phyloP scores from a whole-genome alignment of 352 stramenopile species.

The Pythium grandisporangium region DNA sequence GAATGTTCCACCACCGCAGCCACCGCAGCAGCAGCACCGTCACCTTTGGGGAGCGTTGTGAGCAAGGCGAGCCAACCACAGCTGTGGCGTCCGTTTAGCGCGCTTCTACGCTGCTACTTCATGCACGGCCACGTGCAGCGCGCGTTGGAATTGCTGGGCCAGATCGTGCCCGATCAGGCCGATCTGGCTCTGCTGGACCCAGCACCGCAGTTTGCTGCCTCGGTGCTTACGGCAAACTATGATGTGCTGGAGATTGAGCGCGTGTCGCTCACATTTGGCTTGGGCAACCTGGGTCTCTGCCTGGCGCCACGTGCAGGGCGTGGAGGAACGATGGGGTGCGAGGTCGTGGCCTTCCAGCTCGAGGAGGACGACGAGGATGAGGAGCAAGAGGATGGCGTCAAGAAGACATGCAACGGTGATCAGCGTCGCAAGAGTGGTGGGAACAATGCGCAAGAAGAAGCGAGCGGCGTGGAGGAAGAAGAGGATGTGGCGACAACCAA shows the following conservation, averaged over 20 bases:
- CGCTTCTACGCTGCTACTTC: slow-evolving; percentile 28
- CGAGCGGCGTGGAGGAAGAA: no score
- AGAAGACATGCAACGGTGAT: no score
- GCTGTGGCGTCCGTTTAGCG: slow-evolving; percentile 34
- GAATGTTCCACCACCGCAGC: no score
- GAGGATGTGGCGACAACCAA: no score
- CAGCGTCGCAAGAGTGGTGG: no score
- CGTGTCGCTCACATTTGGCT: slow-evolving; percentile 33
- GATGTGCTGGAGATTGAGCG: slow-evolving; percentile 33
- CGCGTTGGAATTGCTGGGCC: slow-evolving; percentile 32
- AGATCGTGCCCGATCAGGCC: slow-evolving; percentile 32
- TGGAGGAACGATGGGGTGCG: no score
- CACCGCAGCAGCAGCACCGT: no score
- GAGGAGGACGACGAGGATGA: slow-evolving; percentile 7
- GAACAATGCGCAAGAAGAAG: no score
- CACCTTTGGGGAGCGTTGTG: slow-evolving; percentile 20
- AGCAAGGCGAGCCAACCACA: slow-evolving; percentile 13
- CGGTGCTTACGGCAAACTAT: slow-evolving; percentile 18
- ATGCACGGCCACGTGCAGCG: slow-evolving; percentile 29
- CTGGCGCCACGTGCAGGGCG: slow-evolving; percentile 14
- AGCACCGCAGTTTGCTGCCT: slow-evolving; percentile 18
- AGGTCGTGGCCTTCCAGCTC: no score
- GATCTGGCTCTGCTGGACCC: slow-evolving; percentile 22
- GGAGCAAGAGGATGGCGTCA: background rate
- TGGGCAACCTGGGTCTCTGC: slow-evolving; percentile 29